Evolutionary conservation across 176 grass and related monocot genomes (phyloP).

Genomic region (Aegilops umbellulata): DNA sequence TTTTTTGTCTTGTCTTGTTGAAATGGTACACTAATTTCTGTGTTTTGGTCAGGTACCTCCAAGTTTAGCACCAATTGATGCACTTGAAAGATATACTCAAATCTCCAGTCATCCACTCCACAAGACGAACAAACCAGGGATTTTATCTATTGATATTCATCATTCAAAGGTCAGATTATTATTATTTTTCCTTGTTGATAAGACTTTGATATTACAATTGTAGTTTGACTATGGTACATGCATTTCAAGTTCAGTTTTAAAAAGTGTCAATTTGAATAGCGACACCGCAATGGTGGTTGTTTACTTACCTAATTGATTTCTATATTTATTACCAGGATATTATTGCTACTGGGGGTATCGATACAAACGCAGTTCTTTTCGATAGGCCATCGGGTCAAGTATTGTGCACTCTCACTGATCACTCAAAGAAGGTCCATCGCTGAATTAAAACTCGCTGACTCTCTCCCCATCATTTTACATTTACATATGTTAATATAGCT

Average conservation of each 20-base stretch:
- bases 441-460: neutral
- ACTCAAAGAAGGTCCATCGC: constrained; percentile 83
- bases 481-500: neutral
- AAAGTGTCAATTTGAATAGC: neutral
- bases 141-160: constrained; percentile 93
- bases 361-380: constrained; percentile 94
- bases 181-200: too few relatives aligned
- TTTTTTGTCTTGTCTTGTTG: neutral
- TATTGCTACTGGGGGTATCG: constrained; percentile 86
- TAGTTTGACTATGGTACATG: too few relatives aligned
- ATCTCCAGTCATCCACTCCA: constrained; percentile 94
- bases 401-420: constrained; percentile 80
- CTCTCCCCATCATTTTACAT: neutral
- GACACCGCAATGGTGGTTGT: neutral
- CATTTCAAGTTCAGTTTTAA: neutral
- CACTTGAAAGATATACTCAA: constrained; percentile 85
- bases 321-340: constrained; percentile 65
- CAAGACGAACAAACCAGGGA: constrained; percentile 93
- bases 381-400: constrained; percentile 87
- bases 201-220: too few relatives aligned
- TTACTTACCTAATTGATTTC: constrained; percentile 24
- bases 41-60: constrained; percentile 56
- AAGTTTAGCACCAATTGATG: constrained; percentile 62
- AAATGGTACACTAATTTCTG: neutral
- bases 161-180: constrained; percentile 71